Conservation (phyloP, 2,329 filamentous ascomycete genomes). For the Pseudogymnoascus sp. region DNA sequence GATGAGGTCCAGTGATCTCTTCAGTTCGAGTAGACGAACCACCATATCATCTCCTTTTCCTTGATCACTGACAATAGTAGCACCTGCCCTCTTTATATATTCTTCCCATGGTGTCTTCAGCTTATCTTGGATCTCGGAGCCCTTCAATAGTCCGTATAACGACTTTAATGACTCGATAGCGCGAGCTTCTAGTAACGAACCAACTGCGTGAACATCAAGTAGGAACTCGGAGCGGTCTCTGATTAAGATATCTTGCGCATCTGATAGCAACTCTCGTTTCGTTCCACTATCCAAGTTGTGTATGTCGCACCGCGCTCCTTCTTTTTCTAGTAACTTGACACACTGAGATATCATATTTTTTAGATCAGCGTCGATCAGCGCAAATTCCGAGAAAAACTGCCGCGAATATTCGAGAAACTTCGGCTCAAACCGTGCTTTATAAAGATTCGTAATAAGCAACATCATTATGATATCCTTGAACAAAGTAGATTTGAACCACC, state of each 20-base stretch:
- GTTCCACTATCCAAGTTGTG: constrained; percentile 81
- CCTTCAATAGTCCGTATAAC: constrained; percentile 69
- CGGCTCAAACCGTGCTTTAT: constrained; percentile 72
- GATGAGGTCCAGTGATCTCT: constrained; percentile 69
- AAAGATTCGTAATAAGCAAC: constrained; percentile 78
- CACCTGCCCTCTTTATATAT: constrained; percentile 72
- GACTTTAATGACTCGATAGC: constrained; percentile 64
- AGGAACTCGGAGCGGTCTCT: constrained; percentile 58
- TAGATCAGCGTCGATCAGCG: constrained; percentile 56
- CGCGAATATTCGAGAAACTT: constrained; percentile 62
- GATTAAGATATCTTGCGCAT: constrained; percentile 68
- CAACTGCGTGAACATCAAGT: constrained; percentile 59
- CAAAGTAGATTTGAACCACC: constrained; percentile 53
- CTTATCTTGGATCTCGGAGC: constrained; percentile 62
- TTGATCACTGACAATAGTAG: constrained; percentile 71
- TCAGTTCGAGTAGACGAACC: constrained; percentile 69
- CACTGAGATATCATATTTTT: constrained; percentile 70
- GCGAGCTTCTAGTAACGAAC: constrained; percentile 64
- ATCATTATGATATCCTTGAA: constrained; percentile 72
- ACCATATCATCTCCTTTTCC: constrained; percentile 81
- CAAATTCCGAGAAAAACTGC: constrained; percentile 62
- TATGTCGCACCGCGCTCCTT: constrained; percentile 68
- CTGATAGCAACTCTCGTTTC: constrained; percentile 64
- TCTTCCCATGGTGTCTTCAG: constrained; percentile 67
- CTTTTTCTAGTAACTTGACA: constrained; percentile 60